Percentiles rank a stretch among this genome's conserved stretches.
phyloP scores from a whole-genome alignment of 768 basidiomycete genomes.

The Kwoniella pini region DNA sequence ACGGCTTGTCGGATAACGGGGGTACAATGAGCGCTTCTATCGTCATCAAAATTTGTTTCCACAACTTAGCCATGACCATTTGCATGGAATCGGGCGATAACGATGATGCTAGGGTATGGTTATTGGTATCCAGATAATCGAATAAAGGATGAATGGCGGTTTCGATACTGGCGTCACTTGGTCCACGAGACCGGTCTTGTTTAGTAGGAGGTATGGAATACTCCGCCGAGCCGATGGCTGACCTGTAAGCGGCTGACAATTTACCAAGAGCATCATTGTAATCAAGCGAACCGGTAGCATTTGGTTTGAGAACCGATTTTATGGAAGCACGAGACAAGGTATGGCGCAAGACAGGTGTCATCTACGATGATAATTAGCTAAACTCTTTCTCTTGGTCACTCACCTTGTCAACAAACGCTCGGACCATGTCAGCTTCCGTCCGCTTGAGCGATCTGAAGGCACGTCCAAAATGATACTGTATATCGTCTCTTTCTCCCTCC shows the following conservation, averaged over 20 bases:
- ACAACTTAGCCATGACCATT: conserved; percentile 87
- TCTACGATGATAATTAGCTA: conserved; percentile 59
- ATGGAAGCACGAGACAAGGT: conserved; percentile 75
- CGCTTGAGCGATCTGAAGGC: conserved; percentile 86
- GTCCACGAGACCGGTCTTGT: conserved; percentile 50
- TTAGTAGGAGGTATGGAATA: conserved; percentile 43
- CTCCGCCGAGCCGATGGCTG: conserved; percentile 57
- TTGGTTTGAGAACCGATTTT: conserved; percentile 72
- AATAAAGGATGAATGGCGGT: conserved; percentile 86
- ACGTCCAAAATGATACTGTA: conserved; percentile 94
- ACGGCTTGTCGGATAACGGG: conserved; percentile 77
- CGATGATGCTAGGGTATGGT: conserved; percentile 85
- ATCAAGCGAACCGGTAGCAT: conserved; percentile 57
- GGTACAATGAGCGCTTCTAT: conserved; percentile 89
- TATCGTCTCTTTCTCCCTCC: conserved; percentile 99
- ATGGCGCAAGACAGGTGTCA: conserved; percentile 89
- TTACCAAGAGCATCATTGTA: conserved; percentile 88
- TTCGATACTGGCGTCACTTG: conserved; percentile 90
- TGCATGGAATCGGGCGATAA: conserved; percentile 79
- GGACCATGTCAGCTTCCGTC: conserved; percentile 91
- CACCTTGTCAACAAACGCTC: conserved; percentile 96
- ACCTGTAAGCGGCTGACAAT: conserved; percentile 79
- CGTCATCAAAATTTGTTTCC: conserved; percentile 90
- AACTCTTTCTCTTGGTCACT: conserved; percentile 20
- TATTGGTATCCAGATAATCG: conserved; percentile 93